Evolutionary conservation across 2,329 filamentous ascomycete species (phyloP).

Genomic region (Elsinoe perseae): DNA sequence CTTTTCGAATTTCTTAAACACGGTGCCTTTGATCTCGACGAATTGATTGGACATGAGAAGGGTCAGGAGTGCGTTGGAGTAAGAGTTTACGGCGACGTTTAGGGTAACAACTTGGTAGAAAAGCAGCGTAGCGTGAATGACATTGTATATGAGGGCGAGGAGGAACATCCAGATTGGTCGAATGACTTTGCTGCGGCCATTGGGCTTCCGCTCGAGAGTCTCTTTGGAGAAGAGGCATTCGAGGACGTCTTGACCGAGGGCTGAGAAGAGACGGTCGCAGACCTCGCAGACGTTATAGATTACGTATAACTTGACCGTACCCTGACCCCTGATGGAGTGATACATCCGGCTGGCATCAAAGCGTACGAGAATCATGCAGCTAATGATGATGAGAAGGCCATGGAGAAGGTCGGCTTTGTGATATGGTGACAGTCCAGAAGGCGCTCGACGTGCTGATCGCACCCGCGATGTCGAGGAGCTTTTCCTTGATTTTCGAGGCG

Average conservation of each 20-base stretch:
- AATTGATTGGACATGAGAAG: conserved; percentile 95
- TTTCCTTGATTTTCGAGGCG: conserved; percentile 20
- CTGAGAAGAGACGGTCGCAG: conserved; percentile 79
- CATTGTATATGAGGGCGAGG: conserved; percentile 78
- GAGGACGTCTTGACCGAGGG: conserved; percentile 88
- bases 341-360: conserved; percentile 98
- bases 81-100: conserved; percentile 97
- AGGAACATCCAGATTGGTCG: conserved; percentile 87
- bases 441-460: conserved; percentile 64
- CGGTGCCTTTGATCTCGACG: conserved; percentile 95
- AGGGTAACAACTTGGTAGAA: conserved; percentile 98
- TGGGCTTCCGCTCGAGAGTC: conserved; percentile 76
- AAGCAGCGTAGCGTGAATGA: conserved; percentile 74
- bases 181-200: conserved; percentile 84
- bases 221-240: conserved; percentile 93
- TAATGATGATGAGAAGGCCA: conserved; percentile 78
- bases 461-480: conserved; percentile 50
- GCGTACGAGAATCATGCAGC: conserved; percentile 75
- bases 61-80: conserved; percentile 89
- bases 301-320: conserved; percentile 95
- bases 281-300: conserved; percentile 98
- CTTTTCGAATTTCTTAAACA: conserved; percentile 98
- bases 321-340: conserved; percentile 91
- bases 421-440: conserved; percentile 74
- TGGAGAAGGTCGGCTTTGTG: conserved; percentile 95